Percentiles rank a stretch among this genome's conserved stretches.
phyloP scores from a whole-genome alignment of 2,329 filamentous ascomycete genomes.

The Tolypocladium tropicale region DNA sequence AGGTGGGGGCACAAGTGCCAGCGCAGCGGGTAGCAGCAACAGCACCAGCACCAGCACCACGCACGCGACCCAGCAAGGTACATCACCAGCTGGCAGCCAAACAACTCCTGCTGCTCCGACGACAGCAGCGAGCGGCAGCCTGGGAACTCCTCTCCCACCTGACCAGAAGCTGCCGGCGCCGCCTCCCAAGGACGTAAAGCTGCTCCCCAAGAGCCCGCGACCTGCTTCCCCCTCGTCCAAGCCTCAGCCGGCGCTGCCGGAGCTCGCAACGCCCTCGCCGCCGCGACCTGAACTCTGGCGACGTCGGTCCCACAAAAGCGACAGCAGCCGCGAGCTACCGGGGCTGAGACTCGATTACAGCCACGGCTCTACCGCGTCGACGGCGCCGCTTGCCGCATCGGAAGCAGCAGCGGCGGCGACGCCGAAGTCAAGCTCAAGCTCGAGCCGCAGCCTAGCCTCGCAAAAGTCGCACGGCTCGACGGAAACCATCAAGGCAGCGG shows the following conservation, averaged over 20 bases:
- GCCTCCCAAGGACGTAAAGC: constrained; percentile 15
- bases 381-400: not conserved
- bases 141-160: constrained; percentile 4
- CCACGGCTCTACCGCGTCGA: constrained; percentile 38
- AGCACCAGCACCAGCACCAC: not conserved
- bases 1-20: not conserved
- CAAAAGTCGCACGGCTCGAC: not conserved
- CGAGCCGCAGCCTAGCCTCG: not conserved
- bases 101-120: not conserved
- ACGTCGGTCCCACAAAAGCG: constrained; percentile 39
- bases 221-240: not conserved
- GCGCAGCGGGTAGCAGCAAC: not conserved
- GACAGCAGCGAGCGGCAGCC: not conserved
- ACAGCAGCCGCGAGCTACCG: constrained; percentile 34
- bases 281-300: constrained; percentile 32
- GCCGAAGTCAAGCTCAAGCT: not conserved
- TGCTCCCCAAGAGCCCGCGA: not conserved
- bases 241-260: constrained; percentile 4
- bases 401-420: not conserved
- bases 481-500: not conserved
- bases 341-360: constrained; percentile 38
- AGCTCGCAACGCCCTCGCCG: constrained; percentile 15
- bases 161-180: constrained; percentile 9
- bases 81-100: not conserved
- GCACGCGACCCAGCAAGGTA: not conserved